A percentile compares a stretch with the other conserved stretches of the same genome.
Conservation (phyloP, 176 grass and related monocot species). For the Cocos nucifera region DNA sequence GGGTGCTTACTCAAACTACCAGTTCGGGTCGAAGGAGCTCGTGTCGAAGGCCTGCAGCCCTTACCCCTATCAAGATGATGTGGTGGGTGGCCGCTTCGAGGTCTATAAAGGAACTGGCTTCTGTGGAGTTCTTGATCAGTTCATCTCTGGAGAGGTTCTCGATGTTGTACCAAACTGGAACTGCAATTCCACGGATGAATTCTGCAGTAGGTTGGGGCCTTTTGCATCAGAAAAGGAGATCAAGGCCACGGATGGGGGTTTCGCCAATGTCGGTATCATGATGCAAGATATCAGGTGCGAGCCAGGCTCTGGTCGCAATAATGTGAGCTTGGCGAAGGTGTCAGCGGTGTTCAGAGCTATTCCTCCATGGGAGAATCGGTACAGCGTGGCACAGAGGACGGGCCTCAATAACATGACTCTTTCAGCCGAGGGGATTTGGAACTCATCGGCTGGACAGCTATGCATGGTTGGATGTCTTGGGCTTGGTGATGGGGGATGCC, state of each 20-base stretch:
- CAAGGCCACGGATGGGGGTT: slow-evolving; percentile 33
- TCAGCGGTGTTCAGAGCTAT: slow-evolving; percentile 61
- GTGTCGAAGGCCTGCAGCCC: slow-evolving; percentile 42
- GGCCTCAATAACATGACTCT: slow-evolving; percentile 52
- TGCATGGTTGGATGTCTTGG: slow-evolving; percentile 89
- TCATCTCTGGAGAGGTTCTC: slow-evolving; percentile 45
- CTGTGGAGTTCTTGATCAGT: slow-evolving; percentile 67
- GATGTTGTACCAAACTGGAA: slow-evolving; percentile 52
- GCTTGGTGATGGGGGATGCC: slow-evolving; percentile 26
- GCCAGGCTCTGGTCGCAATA: background rate
- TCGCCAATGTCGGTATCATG: slow-evolving; percentile 35
- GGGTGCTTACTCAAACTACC: slow-evolving; percentile 68
- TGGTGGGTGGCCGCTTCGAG: slow-evolving; percentile 26
- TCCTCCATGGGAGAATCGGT: slow-evolving; percentile 42
- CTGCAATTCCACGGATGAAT: slow-evolving; percentile 45
- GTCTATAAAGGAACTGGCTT: slow-evolving; percentile 57
- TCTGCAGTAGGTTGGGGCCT: slow-evolving; percentile 49
- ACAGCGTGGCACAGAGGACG: slow-evolving; percentile 34
- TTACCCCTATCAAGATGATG: slow-evolving; percentile 40
- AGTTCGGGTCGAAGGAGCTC: slow-evolving; percentile 55
- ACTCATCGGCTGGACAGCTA: slow-evolving; percentile 48
- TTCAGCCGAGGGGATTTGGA: slow-evolving; percentile 70
- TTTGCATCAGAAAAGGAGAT: slow-evolving; percentile 36
- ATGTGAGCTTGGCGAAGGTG: slow-evolving; percentile 40
- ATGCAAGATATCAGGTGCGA: slow-evolving; percentile 85